Percentiles rank a stretch among this genome's conserved stretches.
These are phyloP conservation scores for Colletotrichum coccodes DNA, from an alignment of 2,329 filamentous ascomycete genomes.

Conservation along the genomic window DNA sequence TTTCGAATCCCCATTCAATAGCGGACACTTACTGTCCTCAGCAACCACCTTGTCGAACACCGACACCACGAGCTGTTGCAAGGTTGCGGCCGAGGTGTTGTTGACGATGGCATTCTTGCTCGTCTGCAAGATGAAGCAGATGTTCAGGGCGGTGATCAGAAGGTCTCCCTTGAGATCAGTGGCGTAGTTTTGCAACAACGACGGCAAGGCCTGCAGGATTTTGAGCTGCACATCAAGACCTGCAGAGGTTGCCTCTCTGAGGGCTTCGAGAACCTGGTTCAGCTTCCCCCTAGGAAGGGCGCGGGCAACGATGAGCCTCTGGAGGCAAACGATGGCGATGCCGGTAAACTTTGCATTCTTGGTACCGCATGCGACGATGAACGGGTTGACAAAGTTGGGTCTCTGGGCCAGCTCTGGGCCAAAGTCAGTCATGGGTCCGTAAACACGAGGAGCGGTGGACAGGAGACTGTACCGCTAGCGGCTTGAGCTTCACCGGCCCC, in stretches of 20 bases:
- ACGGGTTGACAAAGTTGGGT: constrained; percentile 89
- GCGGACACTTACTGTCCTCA: constrained; percentile 75
- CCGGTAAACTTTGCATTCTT: constrained; percentile 90
- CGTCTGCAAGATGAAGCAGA: constrained; percentile 90
- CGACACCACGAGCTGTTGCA: constrained; percentile 92
- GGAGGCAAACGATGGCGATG: constrained; percentile 88
- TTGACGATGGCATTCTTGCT: constrained; percentile 95
- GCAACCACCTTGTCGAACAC: constrained; percentile 90
- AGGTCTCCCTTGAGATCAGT: constrained; percentile 83
- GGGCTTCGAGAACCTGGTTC: constrained; percentile 86
- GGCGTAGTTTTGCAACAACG: constrained; percentile 90
- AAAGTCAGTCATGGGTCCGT: constrained; percentile 20
- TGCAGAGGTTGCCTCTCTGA: constrained; percentile 85
- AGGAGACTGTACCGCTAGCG: constrained; percentile 66
- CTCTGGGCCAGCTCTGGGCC: constrained; percentile 81
- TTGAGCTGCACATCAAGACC: constrained; percentile 93
- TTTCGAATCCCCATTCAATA: not conserved
- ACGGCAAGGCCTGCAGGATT: constrained; percentile 90
- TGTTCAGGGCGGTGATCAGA: constrained; percentile 84
- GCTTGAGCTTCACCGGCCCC: constrained; percentile 81
- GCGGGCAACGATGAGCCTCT: constrained; percentile 84
- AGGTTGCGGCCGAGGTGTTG: constrained; percentile 94
- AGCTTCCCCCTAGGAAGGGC: constrained; percentile 83
- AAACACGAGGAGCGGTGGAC: constrained; percentile 35
- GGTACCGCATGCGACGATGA: constrained; percentile 91